Conservation (phyloP, 768 basidiomycete genomes). For the Cystobasidium tubakii region DNA sequence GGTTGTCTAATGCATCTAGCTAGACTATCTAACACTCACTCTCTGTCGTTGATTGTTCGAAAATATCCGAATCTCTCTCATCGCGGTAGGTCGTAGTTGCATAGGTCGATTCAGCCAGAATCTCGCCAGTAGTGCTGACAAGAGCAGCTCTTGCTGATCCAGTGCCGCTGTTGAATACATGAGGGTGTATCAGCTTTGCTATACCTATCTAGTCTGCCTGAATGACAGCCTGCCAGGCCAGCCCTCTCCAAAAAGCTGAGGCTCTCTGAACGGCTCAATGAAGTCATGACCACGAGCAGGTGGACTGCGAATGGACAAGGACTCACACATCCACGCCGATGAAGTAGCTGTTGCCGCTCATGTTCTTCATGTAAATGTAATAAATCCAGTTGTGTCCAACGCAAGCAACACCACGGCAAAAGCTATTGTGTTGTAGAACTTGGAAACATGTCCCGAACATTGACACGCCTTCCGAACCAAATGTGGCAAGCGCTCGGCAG, state of each 20-base stretch:
- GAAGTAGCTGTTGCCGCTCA: neutral
- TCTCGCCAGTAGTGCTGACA: conserved; percentile 53
- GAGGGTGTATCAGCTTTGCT: neutral
- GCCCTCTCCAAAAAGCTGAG: too few relatives aligned
- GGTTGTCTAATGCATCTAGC: neutral
- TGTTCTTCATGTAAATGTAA: neutral
- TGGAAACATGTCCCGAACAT: too few relatives aligned
- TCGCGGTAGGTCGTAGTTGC: conserved; percentile 82
- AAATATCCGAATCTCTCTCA: conserved; percentile 76
- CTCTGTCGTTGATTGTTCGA: conserved; percentile 86
- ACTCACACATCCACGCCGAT: conserved; percentile 15
- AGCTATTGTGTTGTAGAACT: too few relatives aligned
- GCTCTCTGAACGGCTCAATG: neutral
- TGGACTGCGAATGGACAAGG: neutral
- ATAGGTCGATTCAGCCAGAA: conserved; percentile 72
- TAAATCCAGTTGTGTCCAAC: too few relatives aligned
- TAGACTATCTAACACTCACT: conserved; percentile 67
- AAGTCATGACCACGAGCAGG: neutral
- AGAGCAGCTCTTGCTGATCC: conserved; percentile 86
- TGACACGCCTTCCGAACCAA: too few relatives aligned
- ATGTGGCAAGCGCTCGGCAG: too few relatives aligned
- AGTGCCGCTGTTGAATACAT: conserved; percentile 61
- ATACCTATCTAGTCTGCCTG: too few relatives aligned
- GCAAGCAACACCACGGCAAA: too few relatives aligned
- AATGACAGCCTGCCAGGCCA: neutral